Conservation (phyloP, 202 grass and related monocot genomes). For the Thinopyrum obtusiflorum region DNA sequence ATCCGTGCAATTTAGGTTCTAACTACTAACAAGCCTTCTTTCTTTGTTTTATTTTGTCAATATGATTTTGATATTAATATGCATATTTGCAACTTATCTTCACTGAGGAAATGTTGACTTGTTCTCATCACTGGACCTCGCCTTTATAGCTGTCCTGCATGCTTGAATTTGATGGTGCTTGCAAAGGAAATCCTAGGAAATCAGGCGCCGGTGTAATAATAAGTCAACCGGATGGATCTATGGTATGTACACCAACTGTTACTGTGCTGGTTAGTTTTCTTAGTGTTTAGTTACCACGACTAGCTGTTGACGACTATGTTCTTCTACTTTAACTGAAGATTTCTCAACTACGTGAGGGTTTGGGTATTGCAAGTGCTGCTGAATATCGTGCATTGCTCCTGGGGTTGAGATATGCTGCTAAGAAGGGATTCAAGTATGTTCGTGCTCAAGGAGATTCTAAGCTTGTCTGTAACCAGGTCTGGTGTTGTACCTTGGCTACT, state of each 20-base stretch:
- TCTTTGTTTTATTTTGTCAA: constrained; percentile 6
- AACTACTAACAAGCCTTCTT: not conserved
- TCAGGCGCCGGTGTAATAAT: constrained; percentile 75
- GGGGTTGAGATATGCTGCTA: constrained; percentile 73
- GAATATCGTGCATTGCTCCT: constrained; percentile 93
- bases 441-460: constrained; percentile 76
- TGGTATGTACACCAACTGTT: constrained; percentile 53
- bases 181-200: constrained; percentile 90
- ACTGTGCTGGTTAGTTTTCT: constrained; percentile 5
- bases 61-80: not conserved
- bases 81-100: constrained; percentile 13
- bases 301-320: constrained; percentile 7
- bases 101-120: constrained; percentile 28
- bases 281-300: constrained; percentile 21
- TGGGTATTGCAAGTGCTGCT: constrained; percentile 74
- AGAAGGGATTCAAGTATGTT: constrained; percentile 77
- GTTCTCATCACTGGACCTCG: constrained; percentile 18
- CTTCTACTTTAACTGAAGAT: constrained; percentile 51
- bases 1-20: not conserved
- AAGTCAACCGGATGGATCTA: constrained; percentile 58
- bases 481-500: constrained; percentile 1
- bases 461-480: constrained; percentile 72
- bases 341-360: constrained; percentile 72
- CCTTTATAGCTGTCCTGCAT: constrained; percentile 66
- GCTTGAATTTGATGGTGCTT: constrained; percentile 87